Evolutionary conservation across 768 basidiomycete genomes (phyloP).

Genomic region (Neoboletus magnificus): DNA sequence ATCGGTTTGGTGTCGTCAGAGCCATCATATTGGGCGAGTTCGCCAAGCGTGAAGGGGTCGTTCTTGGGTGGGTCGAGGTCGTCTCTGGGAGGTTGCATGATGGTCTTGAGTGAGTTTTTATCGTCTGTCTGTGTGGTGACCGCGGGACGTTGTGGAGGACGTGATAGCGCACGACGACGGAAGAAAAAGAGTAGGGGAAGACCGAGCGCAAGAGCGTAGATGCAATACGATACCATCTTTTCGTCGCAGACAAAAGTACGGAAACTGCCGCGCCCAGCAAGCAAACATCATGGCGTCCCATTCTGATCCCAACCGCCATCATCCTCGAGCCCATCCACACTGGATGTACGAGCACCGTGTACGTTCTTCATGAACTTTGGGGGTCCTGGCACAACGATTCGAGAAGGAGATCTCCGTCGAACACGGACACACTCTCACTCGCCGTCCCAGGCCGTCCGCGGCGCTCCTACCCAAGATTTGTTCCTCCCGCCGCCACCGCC

Average conservation of each 20-base stretch:
- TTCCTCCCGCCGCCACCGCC: constrained; percentile 5
- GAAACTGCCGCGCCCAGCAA: constrained; percentile 14
- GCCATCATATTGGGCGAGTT: constrained; percentile 74
- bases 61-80: constrained; percentile 71
- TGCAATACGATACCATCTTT: constrained; percentile 14
- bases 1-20: constrained; percentile 63
- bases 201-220: constrained; percentile 32
- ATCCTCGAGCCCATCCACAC: too few relatives aligned
- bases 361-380: neutral
- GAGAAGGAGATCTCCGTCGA: neutral
- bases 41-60: constrained; percentile 68
- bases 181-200: constrained; percentile 31
- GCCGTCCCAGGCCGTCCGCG: neutral
- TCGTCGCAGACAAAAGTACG: constrained; percentile 7
- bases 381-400: too few relatives aligned
- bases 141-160: constrained; percentile 3
- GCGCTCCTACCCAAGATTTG: neutral
- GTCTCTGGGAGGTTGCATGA: constrained; percentile 66
- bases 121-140: constrained; percentile 21
- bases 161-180: constrained; percentile 6
- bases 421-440: neutral
- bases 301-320: too few relatives aligned
- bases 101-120: constrained; percentile 43
- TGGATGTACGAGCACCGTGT: too few relatives aligned
- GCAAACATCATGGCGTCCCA: too few relatives aligned